These are phyloP conservation scores for Neurospora discreta DNA, from an alignment of 495 filamentous ascomycete species.

Conservation along the genomic window DNA sequence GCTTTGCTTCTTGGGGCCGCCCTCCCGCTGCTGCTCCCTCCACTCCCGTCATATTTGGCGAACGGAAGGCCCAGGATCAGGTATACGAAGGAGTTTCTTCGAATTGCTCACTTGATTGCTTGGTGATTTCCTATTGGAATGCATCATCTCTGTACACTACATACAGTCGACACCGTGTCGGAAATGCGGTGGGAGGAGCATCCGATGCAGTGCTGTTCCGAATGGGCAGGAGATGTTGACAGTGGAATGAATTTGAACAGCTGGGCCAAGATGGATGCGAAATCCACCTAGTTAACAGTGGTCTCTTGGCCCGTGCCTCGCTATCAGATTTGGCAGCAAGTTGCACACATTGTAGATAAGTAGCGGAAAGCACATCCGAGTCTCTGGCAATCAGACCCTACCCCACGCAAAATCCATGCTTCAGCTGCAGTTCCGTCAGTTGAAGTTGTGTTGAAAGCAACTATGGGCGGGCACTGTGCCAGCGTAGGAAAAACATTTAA, in stretches of 20 bases:
- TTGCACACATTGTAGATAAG: neutral
- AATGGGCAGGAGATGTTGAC: neutral
- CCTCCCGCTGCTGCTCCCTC: neutral
- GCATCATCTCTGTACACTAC: neutral
- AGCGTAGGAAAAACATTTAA: neutral
- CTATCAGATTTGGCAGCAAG: neutral
- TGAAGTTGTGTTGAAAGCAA: neutral
- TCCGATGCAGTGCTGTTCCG: neutral
- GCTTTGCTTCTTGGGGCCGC: neutral
- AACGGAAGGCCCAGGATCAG: neutral
- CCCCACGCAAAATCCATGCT: neutral
- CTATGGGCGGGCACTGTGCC: neutral
- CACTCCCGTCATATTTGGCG: neutral
- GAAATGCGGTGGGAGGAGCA: neutral
- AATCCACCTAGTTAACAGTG: neutral
- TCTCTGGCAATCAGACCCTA: neutral
- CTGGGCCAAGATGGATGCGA: neutral
- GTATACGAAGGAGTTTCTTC: neutral
- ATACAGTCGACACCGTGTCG: neutral
- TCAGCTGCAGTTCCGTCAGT: too few species aligned
- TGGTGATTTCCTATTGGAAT: neutral
- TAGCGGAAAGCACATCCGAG: neutral
- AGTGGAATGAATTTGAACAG: neutral
- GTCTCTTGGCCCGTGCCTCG: neutral
- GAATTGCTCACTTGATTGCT: neutral